Conservation (phyloP, 2,329 filamentous ascomycete genomes). For the Alternaria panax region DNA sequence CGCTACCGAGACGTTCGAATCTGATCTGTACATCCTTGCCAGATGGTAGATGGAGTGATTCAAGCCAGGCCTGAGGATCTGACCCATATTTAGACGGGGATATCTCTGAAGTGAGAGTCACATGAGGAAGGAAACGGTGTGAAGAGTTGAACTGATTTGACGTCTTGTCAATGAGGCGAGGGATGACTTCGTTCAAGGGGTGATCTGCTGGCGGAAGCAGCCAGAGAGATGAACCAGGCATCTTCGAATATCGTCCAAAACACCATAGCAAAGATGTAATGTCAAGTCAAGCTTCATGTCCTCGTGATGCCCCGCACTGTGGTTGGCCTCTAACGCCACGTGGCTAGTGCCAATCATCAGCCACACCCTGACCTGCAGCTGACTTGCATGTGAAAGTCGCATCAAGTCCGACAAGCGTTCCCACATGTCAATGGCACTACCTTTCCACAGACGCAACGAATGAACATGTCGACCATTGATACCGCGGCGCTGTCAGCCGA, state of each 20-base stretch:
- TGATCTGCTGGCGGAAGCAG: slow-evolving; percentile 50
- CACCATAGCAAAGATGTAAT: background rate
- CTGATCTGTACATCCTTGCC: slow-evolving; percentile 29
- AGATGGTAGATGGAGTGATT: slow-evolving; percentile 35
- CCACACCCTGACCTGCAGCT: slow-evolving; percentile 12
- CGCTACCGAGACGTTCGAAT: slow-evolving; percentile 44
- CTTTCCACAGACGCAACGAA: slow-evolving; percentile 31
- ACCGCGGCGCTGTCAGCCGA: slow-evolving; percentile 24
- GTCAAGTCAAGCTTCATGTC: slow-evolving; percentile 4
- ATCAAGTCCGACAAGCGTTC: slow-evolving; percentile 13
- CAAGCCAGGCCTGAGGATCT: slow-evolving; percentile 51
- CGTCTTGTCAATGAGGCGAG: slow-evolving; percentile 45
- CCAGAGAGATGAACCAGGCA: slow-evolving; percentile 55
- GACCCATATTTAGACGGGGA: slow-evolving; percentile 27
- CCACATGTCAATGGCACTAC: slow-evolving; percentile 25
- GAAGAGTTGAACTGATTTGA: slow-evolving; percentile 47
- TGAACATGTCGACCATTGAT: slow-evolving; percentile 35
- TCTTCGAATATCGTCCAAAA: slow-evolving; percentile 16
- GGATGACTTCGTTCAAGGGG: slow-evolving; percentile 40
- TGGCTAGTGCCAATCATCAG: slow-evolving; percentile 13
- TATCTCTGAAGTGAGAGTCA: slow-evolving; percentile 53
- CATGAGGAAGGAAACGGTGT: slow-evolving; percentile 51
- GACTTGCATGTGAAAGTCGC: slow-evolving; percentile 30
- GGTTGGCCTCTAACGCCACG: slow-evolving; percentile 15
- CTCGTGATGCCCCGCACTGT: background rate